Conservation (phyloP, 1,139 yeast species). For the Diutina siamensis region DNA sequence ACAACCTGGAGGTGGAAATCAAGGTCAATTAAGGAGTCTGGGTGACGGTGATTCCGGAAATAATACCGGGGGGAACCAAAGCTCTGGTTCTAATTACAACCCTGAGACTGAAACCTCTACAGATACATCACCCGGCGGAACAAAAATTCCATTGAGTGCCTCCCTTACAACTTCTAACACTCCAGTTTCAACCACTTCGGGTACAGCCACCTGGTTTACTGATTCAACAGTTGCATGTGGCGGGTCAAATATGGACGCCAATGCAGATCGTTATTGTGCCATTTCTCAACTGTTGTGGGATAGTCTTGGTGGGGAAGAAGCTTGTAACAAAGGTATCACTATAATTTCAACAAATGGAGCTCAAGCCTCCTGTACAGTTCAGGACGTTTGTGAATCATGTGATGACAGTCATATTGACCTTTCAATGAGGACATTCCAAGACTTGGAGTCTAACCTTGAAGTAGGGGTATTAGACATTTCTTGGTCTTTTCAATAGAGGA, state of each 20-base stretch:
- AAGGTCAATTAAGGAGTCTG: too few species aligned
- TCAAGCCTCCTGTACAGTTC: neutral
- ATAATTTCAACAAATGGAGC: neutral
- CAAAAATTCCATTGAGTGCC: too few species aligned
- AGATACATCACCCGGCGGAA: too few species aligned
- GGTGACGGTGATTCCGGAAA: too few species aligned
- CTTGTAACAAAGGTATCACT: neutral
- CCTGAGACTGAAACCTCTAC: too few species aligned
- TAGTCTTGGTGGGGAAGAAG: neutral
- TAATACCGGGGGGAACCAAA: too few species aligned
- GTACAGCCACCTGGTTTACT: neutral
- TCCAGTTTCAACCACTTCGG: neutral
- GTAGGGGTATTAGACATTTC: neutral
- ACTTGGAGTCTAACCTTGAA: neutral
- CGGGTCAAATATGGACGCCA: neutral
- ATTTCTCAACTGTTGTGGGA: neutral
- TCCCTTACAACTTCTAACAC: too few species aligned
- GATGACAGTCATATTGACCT: neutral
- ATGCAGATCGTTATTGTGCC: neutral
- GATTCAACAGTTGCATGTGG: neutral
- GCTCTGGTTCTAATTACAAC: too few species aligned
- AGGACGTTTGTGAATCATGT: neutral
- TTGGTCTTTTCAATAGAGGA: neutral
- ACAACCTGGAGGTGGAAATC: too few species aligned
- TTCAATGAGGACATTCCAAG: neutral